Conservation (phyloP, 768 basidiomycete species). For the Lentinula sp. region DNA sequence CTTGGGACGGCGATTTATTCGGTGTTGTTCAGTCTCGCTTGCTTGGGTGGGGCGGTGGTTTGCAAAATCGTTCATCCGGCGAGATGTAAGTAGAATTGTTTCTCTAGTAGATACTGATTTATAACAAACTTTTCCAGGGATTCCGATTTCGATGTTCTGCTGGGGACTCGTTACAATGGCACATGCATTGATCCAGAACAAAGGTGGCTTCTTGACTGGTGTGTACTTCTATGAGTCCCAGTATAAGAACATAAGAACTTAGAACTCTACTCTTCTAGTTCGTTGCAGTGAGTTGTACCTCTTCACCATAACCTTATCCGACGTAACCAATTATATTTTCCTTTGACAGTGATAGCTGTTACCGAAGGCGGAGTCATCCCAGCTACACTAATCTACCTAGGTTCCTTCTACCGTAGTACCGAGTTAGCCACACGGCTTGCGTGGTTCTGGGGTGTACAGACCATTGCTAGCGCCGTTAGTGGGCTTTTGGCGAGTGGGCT, state of each 20-base stretch:
- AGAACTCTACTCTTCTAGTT: slow-evolving; percentile 12
- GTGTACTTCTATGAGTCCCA: neutral
- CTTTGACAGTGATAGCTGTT: slow-evolving; percentile 27
- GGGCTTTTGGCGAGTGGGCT: slow-evolving; percentile 35
- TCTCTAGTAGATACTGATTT: neutral
- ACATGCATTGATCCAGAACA: slow-evolving; percentile 28
- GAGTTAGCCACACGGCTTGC: slow-evolving; percentile 35
- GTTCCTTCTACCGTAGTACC: slow-evolving; percentile 35
- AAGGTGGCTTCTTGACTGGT: slow-evolving; percentile 29
- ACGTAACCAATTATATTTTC: neutral
- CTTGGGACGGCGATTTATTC: slow-evolving; percentile 29
- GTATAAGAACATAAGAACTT: neutral
- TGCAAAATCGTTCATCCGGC: slow-evolving; percentile 33
- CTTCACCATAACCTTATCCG: neutral
- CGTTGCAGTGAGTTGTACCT: slow-evolving; percentile 21
- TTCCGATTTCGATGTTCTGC: slow-evolving; percentile 31
- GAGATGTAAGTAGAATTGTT: slow-evolving; percentile 18
- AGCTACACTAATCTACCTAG: slow-evolving; percentile 34
- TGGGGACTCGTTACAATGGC: slow-evolving; percentile 33
- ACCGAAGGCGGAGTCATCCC: slow-evolving; percentile 37
- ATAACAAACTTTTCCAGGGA: slow-evolving; percentile 18
- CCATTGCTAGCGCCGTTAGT: slow-evolving; percentile 31
- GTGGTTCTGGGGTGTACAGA: slow-evolving; percentile 36
- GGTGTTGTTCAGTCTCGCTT: slow-evolving; percentile 26
- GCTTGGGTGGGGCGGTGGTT: slow-evolving; percentile 29